Conservation (phyloP, 305 asterid species). For the Caryopteris hybrid region DNA sequence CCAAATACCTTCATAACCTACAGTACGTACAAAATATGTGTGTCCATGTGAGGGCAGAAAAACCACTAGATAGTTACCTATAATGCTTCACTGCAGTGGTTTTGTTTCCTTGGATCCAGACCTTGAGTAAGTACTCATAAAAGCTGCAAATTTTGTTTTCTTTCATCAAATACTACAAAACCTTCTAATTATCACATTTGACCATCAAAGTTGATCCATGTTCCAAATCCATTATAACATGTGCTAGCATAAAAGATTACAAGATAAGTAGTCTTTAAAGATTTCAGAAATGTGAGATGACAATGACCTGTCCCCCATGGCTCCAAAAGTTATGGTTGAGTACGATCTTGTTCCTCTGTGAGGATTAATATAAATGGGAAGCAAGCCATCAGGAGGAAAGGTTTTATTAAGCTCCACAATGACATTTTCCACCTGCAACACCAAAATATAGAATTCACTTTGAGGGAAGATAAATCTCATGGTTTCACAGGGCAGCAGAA, state of each 20-base stretch:
- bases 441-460: slow-evolving; percentile 17
- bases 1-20: not conserved
- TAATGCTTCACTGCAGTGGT: slow-evolving; percentile 76
- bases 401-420: slow-evolving; percentile 79
- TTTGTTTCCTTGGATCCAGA: slow-evolving; percentile 96
- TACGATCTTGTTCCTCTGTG: slow-evolving; percentile 51
- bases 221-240: not conserved
- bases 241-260: not conserved
- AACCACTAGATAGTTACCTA: slow-evolving; percentile 42
- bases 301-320: slow-evolving; percentile 97
- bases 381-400: slow-evolving; percentile 91
- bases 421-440: slow-evolving; percentile 84
- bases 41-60: slow-evolving; percentile 1
- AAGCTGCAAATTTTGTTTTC: slow-evolving; percentile 55
- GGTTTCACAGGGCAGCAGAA: slow-evolving; percentile 14
- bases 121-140: slow-evolving; percentile 93
- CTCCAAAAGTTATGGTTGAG: slow-evolving; percentile 96
- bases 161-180: slow-evolving; percentile 18
- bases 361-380: slow-evolving; percentile 86
- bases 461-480: slow-evolving; percentile 19
- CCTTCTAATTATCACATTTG: not conserved
- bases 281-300: slow-evolving; percentile 5
- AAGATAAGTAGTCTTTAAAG: not conserved
- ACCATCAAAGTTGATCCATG: slow-evolving; percentile 1
- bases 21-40: not conserved